Evolutionary conservation across 176 grass and related monocot genomes (phyloP).

Genomic region (Chrysopogon serrulatus): DNA sequence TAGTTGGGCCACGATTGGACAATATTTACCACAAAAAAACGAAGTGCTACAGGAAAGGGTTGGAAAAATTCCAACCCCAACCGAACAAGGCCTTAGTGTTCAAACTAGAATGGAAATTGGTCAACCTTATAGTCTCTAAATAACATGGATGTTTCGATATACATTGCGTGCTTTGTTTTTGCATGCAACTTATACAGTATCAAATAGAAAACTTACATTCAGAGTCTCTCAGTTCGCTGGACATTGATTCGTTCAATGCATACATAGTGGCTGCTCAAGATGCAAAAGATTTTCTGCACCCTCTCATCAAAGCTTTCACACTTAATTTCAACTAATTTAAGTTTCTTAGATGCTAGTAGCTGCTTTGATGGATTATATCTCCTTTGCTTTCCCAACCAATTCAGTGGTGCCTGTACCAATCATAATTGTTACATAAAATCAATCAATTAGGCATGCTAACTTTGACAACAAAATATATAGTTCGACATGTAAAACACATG

Average conservation of each 20-base stretch:
- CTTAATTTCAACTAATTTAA: background rate
- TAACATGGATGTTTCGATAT: too few relatives aligned
- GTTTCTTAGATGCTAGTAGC: background rate
- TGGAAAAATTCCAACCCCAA: too few relatives aligned
- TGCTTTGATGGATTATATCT: background rate
- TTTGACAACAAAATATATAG: background rate
- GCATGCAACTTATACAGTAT: too few relatives aligned
- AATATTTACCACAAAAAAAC: too few relatives aligned
- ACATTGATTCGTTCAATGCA: background rate
- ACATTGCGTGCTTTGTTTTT: too few relatives aligned
- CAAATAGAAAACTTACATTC: background rate
- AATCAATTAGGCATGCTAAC: background rate
- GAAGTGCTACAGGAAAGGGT: too few relatives aligned
- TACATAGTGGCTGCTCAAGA: background rate
- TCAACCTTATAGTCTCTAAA: too few relatives aligned
- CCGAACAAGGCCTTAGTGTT: too few relatives aligned
- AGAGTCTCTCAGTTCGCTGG: background rate
- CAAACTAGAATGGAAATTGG: too few relatives aligned
- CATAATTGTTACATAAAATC: background rate
- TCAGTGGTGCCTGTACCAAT: background rate
- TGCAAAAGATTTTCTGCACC: background rate
- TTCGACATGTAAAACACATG: background rate
- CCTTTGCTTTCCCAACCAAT: background rate
- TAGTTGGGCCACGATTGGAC: too few relatives aligned
- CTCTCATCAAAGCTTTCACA: background rate